Evolutionary conservation across 108 stramenopile genomes (phyloP).

Genomic region (Cylindrotheca closterium): DNA sequence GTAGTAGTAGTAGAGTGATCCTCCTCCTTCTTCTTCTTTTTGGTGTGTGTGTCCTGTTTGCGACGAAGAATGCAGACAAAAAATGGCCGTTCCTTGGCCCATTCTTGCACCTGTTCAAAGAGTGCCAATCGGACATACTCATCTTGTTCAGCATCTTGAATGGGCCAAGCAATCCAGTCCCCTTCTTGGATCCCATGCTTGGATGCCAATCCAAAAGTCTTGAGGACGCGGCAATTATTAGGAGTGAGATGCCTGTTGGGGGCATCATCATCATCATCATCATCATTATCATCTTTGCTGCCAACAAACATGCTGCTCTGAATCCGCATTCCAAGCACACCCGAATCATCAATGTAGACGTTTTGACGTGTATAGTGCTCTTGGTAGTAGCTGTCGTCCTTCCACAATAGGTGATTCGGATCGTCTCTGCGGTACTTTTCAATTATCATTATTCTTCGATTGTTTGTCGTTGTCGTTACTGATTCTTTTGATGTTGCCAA

Average conservation of each 20-base stretch:
- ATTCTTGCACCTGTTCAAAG: conserved; percentile 21
- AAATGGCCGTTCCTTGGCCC: conserved; percentile 19
- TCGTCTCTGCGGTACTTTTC: background rate
- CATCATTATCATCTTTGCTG: background rate
- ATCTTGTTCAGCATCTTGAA: background rate
- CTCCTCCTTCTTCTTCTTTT: background rate
- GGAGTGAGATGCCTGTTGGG: too few species aligned
- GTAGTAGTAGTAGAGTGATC: background rate
- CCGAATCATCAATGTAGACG: background rate
- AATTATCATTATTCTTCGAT: too few species aligned
- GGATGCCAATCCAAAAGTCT: background rate
- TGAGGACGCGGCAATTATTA: background rate
- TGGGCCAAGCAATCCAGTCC: conserved; percentile 14
- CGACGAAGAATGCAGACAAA: conserved; percentile 8
- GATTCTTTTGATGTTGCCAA: too few species aligned
- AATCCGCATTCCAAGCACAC: background rate
- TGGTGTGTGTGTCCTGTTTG: background rate
- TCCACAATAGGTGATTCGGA: background rate
- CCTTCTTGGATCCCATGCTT: background rate
- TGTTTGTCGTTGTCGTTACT: conserved; percentile 1
- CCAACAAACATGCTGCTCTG: background rate
- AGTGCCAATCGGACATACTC: conserved; percentile 9
- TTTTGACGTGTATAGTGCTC: background rate
- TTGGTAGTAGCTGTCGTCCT: background rate
- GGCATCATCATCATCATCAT: background rate